Conservation (phyloP, 371 early-diverging fungal species). For the Blastocladiella emersonii region DNA sequence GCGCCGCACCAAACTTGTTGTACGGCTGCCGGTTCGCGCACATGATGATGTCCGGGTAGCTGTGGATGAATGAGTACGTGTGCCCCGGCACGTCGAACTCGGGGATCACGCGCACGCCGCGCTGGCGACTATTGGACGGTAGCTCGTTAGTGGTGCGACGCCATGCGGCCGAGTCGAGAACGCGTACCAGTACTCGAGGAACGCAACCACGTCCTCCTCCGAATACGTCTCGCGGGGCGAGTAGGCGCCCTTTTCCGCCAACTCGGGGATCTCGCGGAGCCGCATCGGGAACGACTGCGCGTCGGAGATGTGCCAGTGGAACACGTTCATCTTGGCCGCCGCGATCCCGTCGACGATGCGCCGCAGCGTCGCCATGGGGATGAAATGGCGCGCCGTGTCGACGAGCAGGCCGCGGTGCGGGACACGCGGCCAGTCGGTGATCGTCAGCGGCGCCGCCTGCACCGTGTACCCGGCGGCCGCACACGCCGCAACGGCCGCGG, state of each 20-base stretch:
- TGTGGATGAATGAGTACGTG: constrained; percentile 29
- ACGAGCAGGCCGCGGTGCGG: constrained; percentile 56
- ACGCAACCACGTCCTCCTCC: not conserved
- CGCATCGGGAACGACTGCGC: constrained; percentile 61
- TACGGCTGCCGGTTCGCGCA: constrained; percentile 32
- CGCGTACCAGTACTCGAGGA: not conserved
- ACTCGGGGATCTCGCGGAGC: constrained; percentile 43
- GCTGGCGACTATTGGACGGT: not conserved
- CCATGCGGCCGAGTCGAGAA: not conserved
- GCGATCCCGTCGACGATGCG: constrained; percentile 43
- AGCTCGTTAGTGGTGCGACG: not conserved
- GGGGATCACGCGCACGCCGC: constrained; percentile 56
- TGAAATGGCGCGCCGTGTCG: constrained; percentile 45
- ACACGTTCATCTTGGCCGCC: constrained; percentile 63
- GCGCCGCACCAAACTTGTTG: constrained; percentile 48
- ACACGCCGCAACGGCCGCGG: not conserved
- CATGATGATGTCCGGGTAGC: constrained; percentile 31
- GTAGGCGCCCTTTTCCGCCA: constrained; percentile 53
- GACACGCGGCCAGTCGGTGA: constrained; percentile 28
- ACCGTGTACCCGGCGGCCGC: not conserved
- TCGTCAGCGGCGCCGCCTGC: not conserved
- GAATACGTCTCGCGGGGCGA: constrained; percentile 10
- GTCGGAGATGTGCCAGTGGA: constrained; percentile 76
- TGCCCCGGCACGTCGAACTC: constrained; percentile 75
- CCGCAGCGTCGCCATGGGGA: not conserved